These are phyloP conservation scores for Omphalea diandra DNA, from an alignment of 441 rosid species.

Conservation along the genomic window DNA sequence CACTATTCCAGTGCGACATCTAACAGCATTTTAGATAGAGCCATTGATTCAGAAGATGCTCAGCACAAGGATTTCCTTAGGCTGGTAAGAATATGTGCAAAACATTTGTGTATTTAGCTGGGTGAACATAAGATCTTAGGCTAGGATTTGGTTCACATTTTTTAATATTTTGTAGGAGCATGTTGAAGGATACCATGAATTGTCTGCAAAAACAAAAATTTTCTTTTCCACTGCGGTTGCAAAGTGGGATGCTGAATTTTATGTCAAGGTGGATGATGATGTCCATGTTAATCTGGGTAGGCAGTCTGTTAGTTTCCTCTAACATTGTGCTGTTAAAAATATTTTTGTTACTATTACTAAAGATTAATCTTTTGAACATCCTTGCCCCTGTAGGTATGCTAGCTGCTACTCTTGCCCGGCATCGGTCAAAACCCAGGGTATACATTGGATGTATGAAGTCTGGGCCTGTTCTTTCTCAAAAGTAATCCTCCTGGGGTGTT, in stretches of 20 bases:
- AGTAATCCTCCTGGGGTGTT: constrained; percentile 42
- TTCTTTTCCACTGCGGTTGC: constrained; percentile 91
- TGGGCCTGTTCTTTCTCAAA: constrained; percentile 91
- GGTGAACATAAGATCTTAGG: background rate
- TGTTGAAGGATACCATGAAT: constrained; percentile 95
- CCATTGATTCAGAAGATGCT: constrained; percentile 92
- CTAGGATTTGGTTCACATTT: background rate
- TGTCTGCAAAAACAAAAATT: constrained; percentile 90
- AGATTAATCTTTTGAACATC: background rate
- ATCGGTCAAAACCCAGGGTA: constrained; percentile 86
- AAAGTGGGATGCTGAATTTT: constrained; percentile 90
- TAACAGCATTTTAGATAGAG: constrained; percentile 89
- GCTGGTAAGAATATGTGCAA: constrained; percentile 50
- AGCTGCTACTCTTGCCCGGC: constrained; percentile 79
- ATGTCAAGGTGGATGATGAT: constrained; percentile 95
- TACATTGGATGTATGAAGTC: constrained; percentile 97
- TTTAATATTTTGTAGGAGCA: constrained; percentile 56
- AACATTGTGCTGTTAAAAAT: background rate
- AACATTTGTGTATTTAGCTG: background rate
- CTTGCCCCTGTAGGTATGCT: constrained; percentile 54
- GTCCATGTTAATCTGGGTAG: constrained; percentile 95
- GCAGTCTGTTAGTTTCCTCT: constrained; percentile 10
- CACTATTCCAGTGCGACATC: constrained; percentile 74
- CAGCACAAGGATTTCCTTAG: constrained; percentile 96
- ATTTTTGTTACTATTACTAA: background rate